Conservation (phyloP, 305 asterid genomes). For the Solanum hybrid region DNA sequence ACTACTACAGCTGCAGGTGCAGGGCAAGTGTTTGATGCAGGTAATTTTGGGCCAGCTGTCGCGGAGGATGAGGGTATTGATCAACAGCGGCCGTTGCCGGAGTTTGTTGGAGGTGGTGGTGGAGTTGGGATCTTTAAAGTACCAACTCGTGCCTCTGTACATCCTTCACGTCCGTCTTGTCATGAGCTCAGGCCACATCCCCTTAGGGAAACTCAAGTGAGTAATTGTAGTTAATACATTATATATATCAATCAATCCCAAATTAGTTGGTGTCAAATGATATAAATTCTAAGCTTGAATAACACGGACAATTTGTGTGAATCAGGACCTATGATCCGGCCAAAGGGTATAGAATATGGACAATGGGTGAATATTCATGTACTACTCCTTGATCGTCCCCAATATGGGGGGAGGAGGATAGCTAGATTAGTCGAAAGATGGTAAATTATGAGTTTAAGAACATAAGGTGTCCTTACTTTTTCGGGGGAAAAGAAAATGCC, state of each 20-base stretch:
- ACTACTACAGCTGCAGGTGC: background rate
- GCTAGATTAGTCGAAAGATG: background rate
- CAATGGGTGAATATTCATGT: background rate
- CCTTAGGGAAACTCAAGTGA: conserved; percentile 74
- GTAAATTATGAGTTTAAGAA: background rate
- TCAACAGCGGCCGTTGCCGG: conserved; percentile 48
- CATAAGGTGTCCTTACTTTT: background rate
- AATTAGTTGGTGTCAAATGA: background rate
- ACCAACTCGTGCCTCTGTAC: conserved; percentile 65
- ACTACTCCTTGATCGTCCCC: background rate
- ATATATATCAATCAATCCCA: background rate
- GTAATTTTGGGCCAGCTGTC: background rate
- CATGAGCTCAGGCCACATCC: conserved; percentile 89
- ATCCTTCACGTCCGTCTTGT: conserved; percentile 63
- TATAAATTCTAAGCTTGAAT: background rate
- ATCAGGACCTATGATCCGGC: background rate
- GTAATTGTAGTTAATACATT: background rate
- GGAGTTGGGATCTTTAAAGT: conserved; percentile 62
- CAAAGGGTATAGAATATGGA: background rate
- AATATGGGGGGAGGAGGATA: background rate
- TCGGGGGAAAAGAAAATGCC: background rate
- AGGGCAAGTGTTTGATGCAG: background rate
- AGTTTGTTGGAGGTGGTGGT: conserved; percentile 59
- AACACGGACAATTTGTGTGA: background rate
- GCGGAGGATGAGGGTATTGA: background rate